Conservation (phyloP, 2,329 filamentous ascomycete species). For the Sporothrix schenckii region DNA sequence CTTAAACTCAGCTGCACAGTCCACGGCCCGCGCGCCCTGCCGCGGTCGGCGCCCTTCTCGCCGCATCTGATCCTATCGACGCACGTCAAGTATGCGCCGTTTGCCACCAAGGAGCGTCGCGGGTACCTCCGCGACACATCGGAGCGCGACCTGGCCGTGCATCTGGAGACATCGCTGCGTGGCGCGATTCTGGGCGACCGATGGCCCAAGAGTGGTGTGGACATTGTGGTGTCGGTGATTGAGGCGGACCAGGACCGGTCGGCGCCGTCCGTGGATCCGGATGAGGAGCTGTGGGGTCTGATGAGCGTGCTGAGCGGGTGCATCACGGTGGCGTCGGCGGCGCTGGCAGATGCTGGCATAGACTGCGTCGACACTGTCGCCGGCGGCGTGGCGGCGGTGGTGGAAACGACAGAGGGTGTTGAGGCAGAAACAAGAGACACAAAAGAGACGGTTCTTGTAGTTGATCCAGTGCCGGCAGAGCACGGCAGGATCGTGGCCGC, state of each 20-base stretch:
- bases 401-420: constrained; percentile 49
- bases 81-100: constrained; percentile 95
- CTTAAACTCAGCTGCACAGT: constrained; percentile 93
- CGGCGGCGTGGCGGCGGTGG: constrained; percentile 84
- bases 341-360: constrained; percentile 90
- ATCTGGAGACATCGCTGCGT: constrained; percentile 86
- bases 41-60: constrained; percentile 86
- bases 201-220: constrained; percentile 98
- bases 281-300: constrained; percentile 74
- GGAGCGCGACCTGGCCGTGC: constrained; percentile 86
- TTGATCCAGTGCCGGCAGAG: constrained; percentile 83
- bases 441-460: constrained; percentile 55
- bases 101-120: constrained; percentile 78
- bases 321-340: constrained; percentile 90
- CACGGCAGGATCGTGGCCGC: constrained; percentile 76
- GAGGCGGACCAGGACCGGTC: constrained; percentile 85
- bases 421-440: constrained; percentile 38
- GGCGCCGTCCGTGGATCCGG: constrained; percentile 49
- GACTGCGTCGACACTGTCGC: constrained; percentile 91
- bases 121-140: constrained; percentile 84
- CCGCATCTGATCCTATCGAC: constrained; percentile 90
- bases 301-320: constrained; percentile 92
- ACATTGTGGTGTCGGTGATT: constrained; percentile 88
- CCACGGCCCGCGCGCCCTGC: constrained; percentile 88
- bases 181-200: constrained; percentile 89